These are phyloP conservation scores for Scedosporium aurantiacum DNA, from an alignment of 2,329 filamentous ascomycete genomes.

Conservation along the genomic window DNA sequence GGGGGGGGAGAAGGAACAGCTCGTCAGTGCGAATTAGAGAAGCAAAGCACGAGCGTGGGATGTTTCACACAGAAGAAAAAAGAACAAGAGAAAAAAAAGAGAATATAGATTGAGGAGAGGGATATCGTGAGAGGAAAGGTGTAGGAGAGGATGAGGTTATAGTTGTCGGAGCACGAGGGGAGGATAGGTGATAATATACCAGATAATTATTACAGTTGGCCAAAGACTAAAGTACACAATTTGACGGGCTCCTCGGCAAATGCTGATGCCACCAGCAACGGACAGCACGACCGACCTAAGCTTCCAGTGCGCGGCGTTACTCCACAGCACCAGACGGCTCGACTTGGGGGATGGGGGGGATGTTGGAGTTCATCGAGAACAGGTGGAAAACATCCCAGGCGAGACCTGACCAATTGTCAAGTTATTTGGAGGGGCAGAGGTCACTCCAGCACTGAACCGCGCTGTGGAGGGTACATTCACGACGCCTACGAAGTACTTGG, in stretches of 20 bases:
- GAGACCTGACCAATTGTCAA: too few species aligned
- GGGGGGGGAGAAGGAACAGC: neutral
- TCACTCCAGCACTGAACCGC: too few species aligned
- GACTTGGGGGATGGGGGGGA: too few species aligned
- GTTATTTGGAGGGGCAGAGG: too few species aligned
- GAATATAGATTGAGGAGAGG: neutral
- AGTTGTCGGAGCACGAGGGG: neutral
- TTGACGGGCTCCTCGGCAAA: neutral
- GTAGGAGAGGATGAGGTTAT: neutral
- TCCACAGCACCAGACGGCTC: neutral
- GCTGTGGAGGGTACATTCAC: too few species aligned
- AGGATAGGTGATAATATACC: conserved; percentile 3
- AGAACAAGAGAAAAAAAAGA: neutral
- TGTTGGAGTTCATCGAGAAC: too few species aligned
- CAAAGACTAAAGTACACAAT: neutral
- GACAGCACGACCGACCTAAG: neutral
- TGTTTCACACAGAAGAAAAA: neutral
- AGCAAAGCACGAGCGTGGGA: neutral
- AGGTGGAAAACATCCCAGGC: too few species aligned
- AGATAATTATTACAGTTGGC: neutral
- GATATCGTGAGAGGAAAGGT: neutral
- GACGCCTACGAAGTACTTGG: too few species aligned
- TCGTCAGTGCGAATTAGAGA: neutral
- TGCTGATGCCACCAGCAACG: too few species aligned
- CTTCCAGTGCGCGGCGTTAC: neutral